Evolutionary conservation across 2,329 filamentous ascomycete species (phyloP).

Genomic region (Coleophoma crateriformis): DNA sequence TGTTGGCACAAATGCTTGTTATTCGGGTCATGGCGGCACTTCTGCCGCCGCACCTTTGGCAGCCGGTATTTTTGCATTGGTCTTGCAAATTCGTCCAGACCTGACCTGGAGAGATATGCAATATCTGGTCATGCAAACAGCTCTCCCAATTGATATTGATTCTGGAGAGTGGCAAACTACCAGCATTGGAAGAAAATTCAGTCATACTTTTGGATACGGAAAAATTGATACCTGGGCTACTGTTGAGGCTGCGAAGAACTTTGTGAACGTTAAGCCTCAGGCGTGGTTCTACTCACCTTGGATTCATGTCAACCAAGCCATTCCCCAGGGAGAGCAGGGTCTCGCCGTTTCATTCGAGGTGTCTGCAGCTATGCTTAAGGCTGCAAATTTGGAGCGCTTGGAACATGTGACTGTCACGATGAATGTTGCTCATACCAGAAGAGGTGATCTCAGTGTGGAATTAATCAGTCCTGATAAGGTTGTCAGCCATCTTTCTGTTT

Average conservation of each 20-base stretch:
- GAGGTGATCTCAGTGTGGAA: slow-evolving; percentile 90
- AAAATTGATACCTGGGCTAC: slow-evolving; percentile 86
- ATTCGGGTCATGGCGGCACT: slow-evolving; percentile 80
- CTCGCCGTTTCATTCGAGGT: slow-evolving; percentile 77
- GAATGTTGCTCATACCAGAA: slow-evolving; percentile 83
- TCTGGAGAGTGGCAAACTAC: slow-evolving; percentile 77
- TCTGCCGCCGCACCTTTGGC: slow-evolving; percentile 92
- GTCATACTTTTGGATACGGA: slow-evolving; percentile 92
- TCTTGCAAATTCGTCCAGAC: slow-evolving; percentile 78
- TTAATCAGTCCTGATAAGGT: slow-evolving; percentile 78
- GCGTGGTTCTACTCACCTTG: slow-evolving; percentile 93
- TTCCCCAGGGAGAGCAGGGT: slow-evolving; percentile 80
- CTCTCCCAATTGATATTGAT: slow-evolving; percentile 71
- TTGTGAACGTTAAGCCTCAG: slow-evolving; percentile 88
- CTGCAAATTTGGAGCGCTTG: slow-evolving; percentile 77
- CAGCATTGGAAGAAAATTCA: slow-evolving; percentile 77
- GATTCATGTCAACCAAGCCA: slow-evolving; percentile 79
- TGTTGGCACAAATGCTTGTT: slow-evolving; percentile 78
- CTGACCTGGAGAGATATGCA: slow-evolving; percentile 93
- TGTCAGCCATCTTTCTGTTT: slow-evolving; percentile 75
- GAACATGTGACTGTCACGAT: slow-evolving; percentile 98
- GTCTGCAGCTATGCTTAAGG: slow-evolving; percentile 71
- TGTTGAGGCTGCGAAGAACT: slow-evolving; percentile 79
- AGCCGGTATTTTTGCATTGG: slow-evolving; percentile 86
- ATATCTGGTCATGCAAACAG: slow-evolving; percentile 80